Evolutionary conservation across 768 basidiomycete species (phyloP).

Genomic region (Trametes sanguinea): DNA sequence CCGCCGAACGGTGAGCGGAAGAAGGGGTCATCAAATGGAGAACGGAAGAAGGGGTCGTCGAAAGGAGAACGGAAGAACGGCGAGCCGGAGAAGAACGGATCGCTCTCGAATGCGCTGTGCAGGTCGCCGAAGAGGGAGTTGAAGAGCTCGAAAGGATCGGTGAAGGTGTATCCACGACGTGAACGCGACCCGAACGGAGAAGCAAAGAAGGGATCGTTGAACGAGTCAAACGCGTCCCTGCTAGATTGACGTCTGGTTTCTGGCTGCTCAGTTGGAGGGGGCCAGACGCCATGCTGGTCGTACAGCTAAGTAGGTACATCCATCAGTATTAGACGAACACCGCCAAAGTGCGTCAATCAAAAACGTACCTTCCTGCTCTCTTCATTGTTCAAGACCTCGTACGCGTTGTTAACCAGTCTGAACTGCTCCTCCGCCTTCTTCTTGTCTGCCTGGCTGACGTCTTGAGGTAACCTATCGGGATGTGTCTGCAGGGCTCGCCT

Average conservation of each 20-base stretch:
- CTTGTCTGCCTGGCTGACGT: slow-evolving; percentile 60
- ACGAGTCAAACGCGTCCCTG: slow-evolving; percentile 31
- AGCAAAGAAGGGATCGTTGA: slow-evolving; percentile 46
- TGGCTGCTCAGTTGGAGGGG: slow-evolving; percentile 45
- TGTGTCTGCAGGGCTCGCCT: slow-evolving; percentile 72
- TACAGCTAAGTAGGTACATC: slow-evolving; percentile 47
- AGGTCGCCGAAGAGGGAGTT: slow-evolving; percentile 65
- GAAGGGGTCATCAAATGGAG: slow-evolving; percentile 7
- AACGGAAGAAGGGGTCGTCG: slow-evolving; percentile 21
- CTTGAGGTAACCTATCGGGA: slow-evolving; percentile 67
- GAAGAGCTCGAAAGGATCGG: slow-evolving; percentile 77
- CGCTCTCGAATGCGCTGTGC: slow-evolving; percentile 30
- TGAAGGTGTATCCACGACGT: slow-evolving; percentile 48
- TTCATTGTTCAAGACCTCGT: slow-evolving; percentile 69
- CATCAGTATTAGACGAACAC: not conserved
- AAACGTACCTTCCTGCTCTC: slow-evolving; percentile 54
- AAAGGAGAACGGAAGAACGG: slow-evolving; percentile 18
- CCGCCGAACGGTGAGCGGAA: slow-evolving; percentile 16
- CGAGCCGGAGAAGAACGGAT: slow-evolving; percentile 38
- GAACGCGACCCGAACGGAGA: slow-evolving; percentile 32
- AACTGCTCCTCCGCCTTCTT: slow-evolving; percentile 59
- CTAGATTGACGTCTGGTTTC: slow-evolving; percentile 14
- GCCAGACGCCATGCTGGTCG: slow-evolving; percentile 74
- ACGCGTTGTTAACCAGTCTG: slow-evolving; percentile 73
- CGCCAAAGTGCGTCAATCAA: too few species aligned